A percentile compares a stretch with the other conserved stretches of the same genome.
These are phyloP conservation scores for Metschnikowia similis DNA, from an alignment of 805 yeast genomes.

Conservation along the genomic window DNA sequence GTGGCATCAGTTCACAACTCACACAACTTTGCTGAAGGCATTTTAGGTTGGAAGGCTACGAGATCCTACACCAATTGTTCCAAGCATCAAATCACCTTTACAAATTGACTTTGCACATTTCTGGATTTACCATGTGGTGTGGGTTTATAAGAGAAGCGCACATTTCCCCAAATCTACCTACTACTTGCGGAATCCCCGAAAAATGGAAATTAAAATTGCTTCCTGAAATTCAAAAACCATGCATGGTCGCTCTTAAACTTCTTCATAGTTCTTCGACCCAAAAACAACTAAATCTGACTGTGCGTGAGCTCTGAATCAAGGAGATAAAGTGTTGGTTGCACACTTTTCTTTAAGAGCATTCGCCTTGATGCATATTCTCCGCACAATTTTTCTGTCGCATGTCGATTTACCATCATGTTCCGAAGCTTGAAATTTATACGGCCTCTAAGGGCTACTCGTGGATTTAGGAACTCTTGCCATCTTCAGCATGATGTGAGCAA, in stretches of 20 bases:
- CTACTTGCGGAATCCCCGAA: not conserved
- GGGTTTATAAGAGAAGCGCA: not conserved
- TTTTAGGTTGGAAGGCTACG: too few relatives aligned
- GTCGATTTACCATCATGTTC: slow-evolving; percentile 2
- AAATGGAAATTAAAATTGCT: too few relatives aligned
- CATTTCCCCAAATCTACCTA: not conserved
- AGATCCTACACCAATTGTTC: too few relatives aligned
- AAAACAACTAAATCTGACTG: not conserved
- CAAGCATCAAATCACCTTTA: too few relatives aligned
- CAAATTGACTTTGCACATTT: too few relatives aligned
- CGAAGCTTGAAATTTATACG: slow-evolving; percentile 6
- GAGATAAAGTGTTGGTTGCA: not conserved
- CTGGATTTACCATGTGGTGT: too few relatives aligned
- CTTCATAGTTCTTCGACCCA: not conserved
- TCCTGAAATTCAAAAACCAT: too few relatives aligned
- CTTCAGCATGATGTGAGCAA: slow-evolving; percentile 7
- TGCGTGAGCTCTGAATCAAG: too few relatives aligned
- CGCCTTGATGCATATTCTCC: not conserved
- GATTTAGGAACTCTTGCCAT: slow-evolving; percentile 3
- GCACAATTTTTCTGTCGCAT: slow-evolving; percentile 3
- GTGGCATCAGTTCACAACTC: too few relatives aligned
- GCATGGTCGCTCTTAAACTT: not conserved
- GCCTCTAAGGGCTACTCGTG: slow-evolving; percentile 5
- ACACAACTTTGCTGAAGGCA: too few relatives aligned
- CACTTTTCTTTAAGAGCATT: not conserved